Evolutionary conservation across 768 basidiomycete species (phyloP), one percentile per base, ranked within the genome.

Genomic region (Rhodotorula babjevae): DNA sequence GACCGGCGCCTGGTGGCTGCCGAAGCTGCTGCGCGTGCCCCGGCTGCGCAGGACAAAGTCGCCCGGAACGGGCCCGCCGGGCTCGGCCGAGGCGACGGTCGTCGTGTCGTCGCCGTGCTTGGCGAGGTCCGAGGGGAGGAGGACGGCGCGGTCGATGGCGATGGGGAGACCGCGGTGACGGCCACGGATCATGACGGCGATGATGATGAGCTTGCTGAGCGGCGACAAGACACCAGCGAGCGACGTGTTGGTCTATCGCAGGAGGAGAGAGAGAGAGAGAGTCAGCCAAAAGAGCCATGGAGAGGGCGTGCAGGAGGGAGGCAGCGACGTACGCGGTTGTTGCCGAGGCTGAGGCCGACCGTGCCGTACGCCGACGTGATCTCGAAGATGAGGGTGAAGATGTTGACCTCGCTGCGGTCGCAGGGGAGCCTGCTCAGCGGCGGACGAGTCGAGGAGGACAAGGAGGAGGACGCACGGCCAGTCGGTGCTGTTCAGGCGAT

Each of bases 311-410:
- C 9, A 60, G 36, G 47, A 19, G 50, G 27, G 36, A 31, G 49
- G 21, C 23, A n/a, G 11, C 79, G 50, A 68, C 88, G 77, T 63
- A 93, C 93, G 23, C 83, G 84, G n/a, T 89, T 87, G n/a, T 90
- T 84, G 5, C 95, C 95, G 2, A 96, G 84, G 80, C 89, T 92
- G 27, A 98, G 85, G 0, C 95, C 95, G 66, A 97, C 90, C 27
- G 88, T 88, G 1, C 91, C 92, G 79, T 92, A 93, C 8, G 90
- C 59, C 11, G 61, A 65, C 18, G 63, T 61, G 49, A 93, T 78
- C 79, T 95, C 92, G 76, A 94, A 94, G 21, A 78, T 55, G 46
- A 75, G 33, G 11, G 70, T 71, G 70, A 78, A 79, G 47, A 77
- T 60, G 57, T 63, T 60, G 69, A 77, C 42, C 64, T 73, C 68